Base-by-base conservation (phyloP, 1,284 basidiomycete species). In the Schizophyllum amplum region DNA sequence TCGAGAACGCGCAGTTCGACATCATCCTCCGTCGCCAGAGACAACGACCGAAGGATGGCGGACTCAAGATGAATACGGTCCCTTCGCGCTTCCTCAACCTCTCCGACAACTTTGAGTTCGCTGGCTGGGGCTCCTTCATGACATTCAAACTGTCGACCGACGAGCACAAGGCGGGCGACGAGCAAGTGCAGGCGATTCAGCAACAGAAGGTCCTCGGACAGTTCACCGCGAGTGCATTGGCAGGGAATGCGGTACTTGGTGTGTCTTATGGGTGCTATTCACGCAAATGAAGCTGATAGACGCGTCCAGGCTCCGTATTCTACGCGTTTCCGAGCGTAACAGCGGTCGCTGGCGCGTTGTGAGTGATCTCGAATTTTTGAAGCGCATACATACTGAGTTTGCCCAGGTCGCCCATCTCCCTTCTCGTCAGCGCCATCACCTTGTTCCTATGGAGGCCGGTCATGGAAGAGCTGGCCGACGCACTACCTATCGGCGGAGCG, bases 371-470 rank as follows among this genome's bases (percentile, higher is more conserved):
- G 11, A 11, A 13, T 24, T 22, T 54, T 9, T 21, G 17, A 27
- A 42, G 23, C 51, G 20, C n/a, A 22, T 20, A 11, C 48, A 20
- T 20, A 42, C 24, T 50, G 48, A 50, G 22, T 5, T 26, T n/a
- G 11, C 47, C 2, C 58, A 86, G 84, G 62, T 87, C 87, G 4
- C 87, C 87, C 0, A 76, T 89, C 27, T 82, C 84, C 20, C 68
- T 89, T 49, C 73, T 86, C 46, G 65, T 83, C 25, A 82, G 85
- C 0, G 80, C 81, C 0, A 65, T 83, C 20, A 75, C 83, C 1
- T 65, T 87, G 2, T 83, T 84, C 61, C 65, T 88, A 22, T 89
- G 84, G 81, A 78, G 84, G 21, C 87, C 86, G 4, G 75, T 89
- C 49, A 82, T 89, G 79, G 74, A 81, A 61, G 87, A 89, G 64